phyloP scores from a whole-genome alignment of 2,329 filamentous ascomycete genomes.

The Hymenoscyphus linearis region DNA sequence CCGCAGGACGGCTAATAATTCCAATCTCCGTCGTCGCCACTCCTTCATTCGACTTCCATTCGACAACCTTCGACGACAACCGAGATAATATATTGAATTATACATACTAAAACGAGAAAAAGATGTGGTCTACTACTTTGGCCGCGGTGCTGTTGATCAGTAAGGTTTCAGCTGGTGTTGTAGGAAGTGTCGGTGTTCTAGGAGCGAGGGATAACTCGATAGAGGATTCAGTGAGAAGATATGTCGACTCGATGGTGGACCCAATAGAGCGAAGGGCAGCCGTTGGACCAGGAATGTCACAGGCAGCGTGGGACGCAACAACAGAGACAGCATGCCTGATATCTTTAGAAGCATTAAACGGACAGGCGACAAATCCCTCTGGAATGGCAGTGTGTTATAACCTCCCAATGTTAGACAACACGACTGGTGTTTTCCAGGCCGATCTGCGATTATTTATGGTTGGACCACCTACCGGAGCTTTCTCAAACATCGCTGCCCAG shows the following conservation, averaged over 20 bases:
- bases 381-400: conserved; percentile 82
- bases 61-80: not conserved
- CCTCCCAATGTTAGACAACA: conserved; percentile 62
- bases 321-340: conserved; percentile 55
- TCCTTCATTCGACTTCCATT: not conserved
- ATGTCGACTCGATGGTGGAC: conserved; percentile 29
- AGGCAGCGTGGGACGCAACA: conserved; percentile 48
- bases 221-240: conserved; percentile 28
- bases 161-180: conserved; percentile 25
- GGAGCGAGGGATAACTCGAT: conserved; percentile 22
- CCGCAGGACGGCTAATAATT: conserved; percentile 10
- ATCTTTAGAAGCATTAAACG: conserved; percentile 49
- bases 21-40: conserved; percentile 13
- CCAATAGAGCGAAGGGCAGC: conserved; percentile 25
- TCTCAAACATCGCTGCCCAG: conserved; percentile 45
- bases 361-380: conserved; percentile 62
- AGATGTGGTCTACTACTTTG: conserved; percentile 20
- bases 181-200: conserved; percentile 21
- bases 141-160: conserved; percentile 23
- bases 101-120: conserved; percentile 7
- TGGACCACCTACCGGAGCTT: conserved; percentile 49
- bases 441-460: conserved; percentile 72
- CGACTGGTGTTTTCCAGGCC: conserved; percentile 66
- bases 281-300: conserved; percentile 34
- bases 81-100: not conserved